Evolutionary conservation across 352 stramenopile genomes (phyloP), one percentile per base, ranked within the genome.

Genomic region (Phytophthora europaea): DNA sequence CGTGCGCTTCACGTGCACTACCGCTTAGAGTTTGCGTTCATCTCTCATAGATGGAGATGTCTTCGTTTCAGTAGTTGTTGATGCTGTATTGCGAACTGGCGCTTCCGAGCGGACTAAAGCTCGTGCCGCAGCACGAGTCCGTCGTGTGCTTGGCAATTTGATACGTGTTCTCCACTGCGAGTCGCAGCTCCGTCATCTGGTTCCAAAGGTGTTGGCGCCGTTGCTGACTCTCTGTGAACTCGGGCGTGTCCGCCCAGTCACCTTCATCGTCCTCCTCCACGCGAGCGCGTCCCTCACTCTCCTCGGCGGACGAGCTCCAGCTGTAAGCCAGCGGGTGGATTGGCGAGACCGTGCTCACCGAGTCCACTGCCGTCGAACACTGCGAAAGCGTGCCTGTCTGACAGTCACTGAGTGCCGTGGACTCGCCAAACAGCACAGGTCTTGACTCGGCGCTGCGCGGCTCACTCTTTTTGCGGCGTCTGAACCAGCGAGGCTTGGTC

Each of bases 81-180:
- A 45, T 16, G 18, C 6, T 33, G 48, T 65, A 66, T 45, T 65
- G 13, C 9, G 31, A 22, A n/a, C 28, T 50, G 28, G 31, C 36
- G 23, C 70, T 78, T 12, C 47, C 66, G 15, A 67, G 56, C 3
- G 61, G 67, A 43, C 61, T 76, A 48, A 76, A 69, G 48, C 62
- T 75, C 33, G 61, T 51, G 26, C 57, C 67, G 22, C 67, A 79
- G 38, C 72, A 79, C 16, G 71, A 76, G 15, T 81, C 75, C 23
- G 75, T 81, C 33, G 75, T 85, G 56, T 76, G 67, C 61, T 83
- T 83, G 56, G 73, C 73, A 34, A 80, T 73, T 38, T 79, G 73
- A 53, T 86, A 86, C 54, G 80, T 82, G 66, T 83, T 81, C 65
- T 86, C 79, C 50, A 78, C 79, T 2, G 79, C 77, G 33, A 83